Base-by-base conservation (phyloP, 345 rosid genomes). In the Isatis tinctoria region DNA sequence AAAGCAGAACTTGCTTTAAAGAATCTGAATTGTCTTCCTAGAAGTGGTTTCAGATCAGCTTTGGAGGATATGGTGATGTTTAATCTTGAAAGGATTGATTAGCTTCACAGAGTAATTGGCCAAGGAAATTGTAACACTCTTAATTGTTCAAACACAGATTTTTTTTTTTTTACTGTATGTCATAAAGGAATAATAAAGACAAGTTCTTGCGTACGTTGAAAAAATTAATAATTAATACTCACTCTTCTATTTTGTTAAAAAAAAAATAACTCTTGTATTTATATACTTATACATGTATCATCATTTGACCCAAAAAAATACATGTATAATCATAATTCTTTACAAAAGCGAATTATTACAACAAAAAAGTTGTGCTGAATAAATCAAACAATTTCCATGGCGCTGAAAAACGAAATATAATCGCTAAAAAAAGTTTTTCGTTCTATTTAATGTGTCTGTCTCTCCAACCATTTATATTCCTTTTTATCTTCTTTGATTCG, bases 41-140 rank as follows among this genome's bases (percentile, higher is more conserved):
- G 60, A 18, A 76, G 86, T 43, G 65, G 83, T 18, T 92, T 78
- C 48, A 84, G 87, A 40, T 74, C 82, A 14, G 90, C 91, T 56
- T 90, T 95, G 2, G 88, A 90, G 81, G 88, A 87, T 66, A 87
- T 95, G 94, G 97, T 92, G 41, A 62, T 83, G 84, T 95, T 81
- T 75, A 95, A 95, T 84, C 98, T 95, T 6, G 91, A 92, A 78
- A 83, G 98, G 79, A 87, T 92, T 67, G 96, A 86, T 74, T 95
- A 27, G n/a, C n/a, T n/a, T n/a, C n/a, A n/a, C n/a, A n/a, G n/a
- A n/a, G n/a, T n/a, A n/a, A n/a, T n/a, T n/a, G n/a, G n/a, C n/a
- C n/a, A n/a, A 33, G 40, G 49, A 69, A 60, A 24, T 1, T 70
- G 67, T 70, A 64, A 56, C 66, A 36, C 71, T 68, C 49, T 67